These are phyloP conservation scores for Dictyostelium capitatum DNA, from an alignment of 78 protist species.

Conservation along the genomic window DNA sequence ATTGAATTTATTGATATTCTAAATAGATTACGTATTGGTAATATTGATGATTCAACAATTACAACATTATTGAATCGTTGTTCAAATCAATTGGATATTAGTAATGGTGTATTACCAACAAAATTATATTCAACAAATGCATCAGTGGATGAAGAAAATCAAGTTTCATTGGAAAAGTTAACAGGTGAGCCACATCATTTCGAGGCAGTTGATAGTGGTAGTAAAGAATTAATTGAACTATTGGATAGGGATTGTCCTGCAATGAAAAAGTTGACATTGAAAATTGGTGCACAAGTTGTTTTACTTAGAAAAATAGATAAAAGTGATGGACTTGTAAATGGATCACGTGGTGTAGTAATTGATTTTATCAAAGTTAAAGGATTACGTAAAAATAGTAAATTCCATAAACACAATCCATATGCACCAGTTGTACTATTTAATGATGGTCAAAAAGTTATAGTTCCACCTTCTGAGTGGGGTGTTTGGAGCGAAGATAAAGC, in stretches of 20 bases:
- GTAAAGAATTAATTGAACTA: slow-evolving; percentile 23
- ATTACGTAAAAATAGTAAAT: background rate
- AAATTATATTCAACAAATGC: slow-evolving; percentile 59
- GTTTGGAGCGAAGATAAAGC: slow-evolving; percentile 77
- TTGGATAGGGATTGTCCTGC: slow-evolving; percentile 77
- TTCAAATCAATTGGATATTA: slow-evolving; percentile 35
- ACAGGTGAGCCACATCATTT: slow-evolving; percentile 22
- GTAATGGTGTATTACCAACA: slow-evolving; percentile 78
- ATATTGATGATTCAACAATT: background rate
- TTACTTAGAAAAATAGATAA: slow-evolving; percentile 48
- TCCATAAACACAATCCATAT: background rate
- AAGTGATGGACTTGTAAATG: slow-evolving; percentile 40
- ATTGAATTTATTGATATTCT: slow-evolving; percentile 25
- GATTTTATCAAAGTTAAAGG: slow-evolving; percentile 41
- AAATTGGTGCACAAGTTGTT: slow-evolving; percentile 86
- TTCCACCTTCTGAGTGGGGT: slow-evolving; percentile 69
- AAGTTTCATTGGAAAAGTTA: slow-evolving; percentile 2
- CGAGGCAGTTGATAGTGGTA: slow-evolving; percentile 40
- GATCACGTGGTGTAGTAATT: slow-evolving; percentile 81
- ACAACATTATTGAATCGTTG: background rate
- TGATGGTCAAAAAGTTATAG: slow-evolving; percentile 43
- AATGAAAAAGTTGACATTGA: slow-evolving; percentile 35
- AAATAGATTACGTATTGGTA: slow-evolving; percentile 41
- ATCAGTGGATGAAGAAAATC: slow-evolving; percentile 62
- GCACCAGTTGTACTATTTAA: slow-evolving; percentile 70